Conservation (phyloP, 371 early-diverging fungal genomes). For the Mortierella sp. region DNA sequence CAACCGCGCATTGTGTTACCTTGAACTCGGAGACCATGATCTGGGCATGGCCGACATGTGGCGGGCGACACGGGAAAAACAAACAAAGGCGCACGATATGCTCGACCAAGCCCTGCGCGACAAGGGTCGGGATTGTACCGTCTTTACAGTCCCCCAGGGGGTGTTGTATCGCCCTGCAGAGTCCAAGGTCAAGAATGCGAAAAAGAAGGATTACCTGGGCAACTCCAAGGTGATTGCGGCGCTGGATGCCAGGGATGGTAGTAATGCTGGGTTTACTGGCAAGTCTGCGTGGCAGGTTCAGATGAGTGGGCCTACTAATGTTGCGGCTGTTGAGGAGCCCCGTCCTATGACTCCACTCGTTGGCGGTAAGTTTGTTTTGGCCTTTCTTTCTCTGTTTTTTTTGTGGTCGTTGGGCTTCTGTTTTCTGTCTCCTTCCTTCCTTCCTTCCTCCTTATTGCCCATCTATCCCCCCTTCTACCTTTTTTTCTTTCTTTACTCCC, state of each 20-base stretch:
- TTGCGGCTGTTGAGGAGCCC: slow-evolving; percentile 34
- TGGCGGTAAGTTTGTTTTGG: slow-evolving; percentile 28
- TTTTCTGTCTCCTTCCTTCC: background rate
- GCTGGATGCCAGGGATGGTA: slow-evolving; percentile 62
- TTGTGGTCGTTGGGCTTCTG: background rate
- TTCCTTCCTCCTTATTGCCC: background rate
- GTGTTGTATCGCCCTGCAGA: slow-evolving; percentile 88
- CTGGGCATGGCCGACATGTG: slow-evolving; percentile 83
- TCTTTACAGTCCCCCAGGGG: slow-evolving; percentile 84
- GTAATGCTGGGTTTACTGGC: slow-evolving; percentile 71
- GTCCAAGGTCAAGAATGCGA: slow-evolving; percentile 82
- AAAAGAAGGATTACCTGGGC: slow-evolving; percentile 85
- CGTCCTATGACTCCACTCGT: slow-evolving; percentile 42
- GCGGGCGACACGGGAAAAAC: slow-evolving; percentile 77
- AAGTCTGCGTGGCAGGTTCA: slow-evolving; percentile 58
- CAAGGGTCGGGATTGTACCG: slow-evolving; percentile 80
- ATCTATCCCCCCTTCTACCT: background rate
- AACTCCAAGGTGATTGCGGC: slow-evolving; percentile 84
- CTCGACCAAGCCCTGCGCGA: slow-evolving; percentile 81
- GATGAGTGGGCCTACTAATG: slow-evolving; percentile 48
- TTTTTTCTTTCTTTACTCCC: background rate
- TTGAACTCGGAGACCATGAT: slow-evolving; percentile 80
- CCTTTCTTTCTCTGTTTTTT: background rate
- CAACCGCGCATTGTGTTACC: slow-evolving; percentile 91
- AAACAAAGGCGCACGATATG: slow-evolving; percentile 80